Percentiles rank a stretch among this genome's conserved stretches.
Evolutionary conservation across 163 green algal species (phyloP).

Genomic region (Chlorella variabilis): DNA sequence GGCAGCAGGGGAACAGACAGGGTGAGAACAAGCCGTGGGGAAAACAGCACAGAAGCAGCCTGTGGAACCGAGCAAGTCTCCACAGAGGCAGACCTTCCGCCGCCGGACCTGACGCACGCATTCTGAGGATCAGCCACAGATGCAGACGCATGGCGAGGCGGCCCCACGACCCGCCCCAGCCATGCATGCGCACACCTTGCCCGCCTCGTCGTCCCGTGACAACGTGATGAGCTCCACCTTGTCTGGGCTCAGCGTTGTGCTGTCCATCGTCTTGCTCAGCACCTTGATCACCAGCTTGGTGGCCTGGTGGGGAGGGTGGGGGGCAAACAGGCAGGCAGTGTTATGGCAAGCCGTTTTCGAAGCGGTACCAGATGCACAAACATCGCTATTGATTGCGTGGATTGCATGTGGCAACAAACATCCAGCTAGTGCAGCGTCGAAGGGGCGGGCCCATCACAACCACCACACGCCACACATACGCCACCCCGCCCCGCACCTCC

Average conservation of each 20-base stretch:
- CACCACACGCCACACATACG: too few relatives aligned
- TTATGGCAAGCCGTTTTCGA: neutral
- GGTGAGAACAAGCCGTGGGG: neutral
- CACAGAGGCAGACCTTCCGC: too few relatives aligned
- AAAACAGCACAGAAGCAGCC: neutral
- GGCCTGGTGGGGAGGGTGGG: slow-evolving; percentile 3
- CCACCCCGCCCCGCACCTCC: slow-evolving; percentile 40
- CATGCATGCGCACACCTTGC: slow-evolving; percentile 50
- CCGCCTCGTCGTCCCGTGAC: slow-evolving; percentile 49
- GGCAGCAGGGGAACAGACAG: neutral
- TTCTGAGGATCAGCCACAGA: too few relatives aligned
- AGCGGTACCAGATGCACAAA: too few relatives aligned
- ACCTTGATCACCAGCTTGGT: slow-evolving; percentile 83
- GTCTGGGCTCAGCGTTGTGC: slow-evolving; percentile 87
- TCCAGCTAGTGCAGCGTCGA: too few relatives aligned
- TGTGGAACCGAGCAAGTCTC: neutral
- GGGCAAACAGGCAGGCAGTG: neutral
- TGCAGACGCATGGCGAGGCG: too few relatives aligned
- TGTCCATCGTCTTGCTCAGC: slow-evolving; percentile 99
- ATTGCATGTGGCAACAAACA: too few relatives aligned
- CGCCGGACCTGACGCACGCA: too few relatives aligned
- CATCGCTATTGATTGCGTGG: too few relatives aligned
- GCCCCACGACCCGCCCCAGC: too few relatives aligned
- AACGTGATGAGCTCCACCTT: slow-evolving; percentile 97
- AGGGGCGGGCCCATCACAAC: too few relatives aligned